Percentiles rank a stretch among this genome's conserved stretches.
Conservation (phyloP, 179 eudicot genomes). For the Sideroxylon spinosum region DNA sequence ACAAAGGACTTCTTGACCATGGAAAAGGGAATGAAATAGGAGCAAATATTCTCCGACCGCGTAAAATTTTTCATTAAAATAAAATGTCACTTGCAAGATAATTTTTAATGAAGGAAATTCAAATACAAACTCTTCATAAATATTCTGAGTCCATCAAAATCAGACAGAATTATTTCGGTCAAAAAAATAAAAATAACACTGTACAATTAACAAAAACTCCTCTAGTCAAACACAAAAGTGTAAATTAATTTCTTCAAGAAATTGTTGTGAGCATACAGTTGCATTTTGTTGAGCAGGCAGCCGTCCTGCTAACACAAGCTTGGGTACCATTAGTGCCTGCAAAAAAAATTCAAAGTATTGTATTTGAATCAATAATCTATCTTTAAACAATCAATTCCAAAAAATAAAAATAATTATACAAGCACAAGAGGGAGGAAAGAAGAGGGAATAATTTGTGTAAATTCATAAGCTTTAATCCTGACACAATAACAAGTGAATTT, state of each 20-base stretch:
- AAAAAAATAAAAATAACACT: neutral
- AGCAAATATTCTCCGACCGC: neutral
- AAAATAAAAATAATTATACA: neutral
- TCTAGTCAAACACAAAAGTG: neutral
- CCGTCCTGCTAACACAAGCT: constrained; percentile 92
- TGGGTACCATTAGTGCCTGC: constrained; percentile 90
- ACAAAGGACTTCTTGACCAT: neutral
- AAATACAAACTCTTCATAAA: neutral
- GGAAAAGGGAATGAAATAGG: neutral
- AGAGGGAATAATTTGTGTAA: constrained; percentile 9
- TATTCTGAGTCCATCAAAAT: neutral
- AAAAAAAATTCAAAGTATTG: constrained; percentile 15
- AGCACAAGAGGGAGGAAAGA: neutral
- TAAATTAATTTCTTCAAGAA: neutral
- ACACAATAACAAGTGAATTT: neutral
- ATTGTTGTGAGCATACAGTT: constrained; percentile 48
- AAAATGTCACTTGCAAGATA: neutral
- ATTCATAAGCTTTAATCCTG: neutral
- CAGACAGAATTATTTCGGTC: neutral
- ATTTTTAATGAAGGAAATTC: neutral
- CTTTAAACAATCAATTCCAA: neutral
- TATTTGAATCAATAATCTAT: constrained; percentile 12
- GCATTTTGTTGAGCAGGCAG: constrained; percentile 99
- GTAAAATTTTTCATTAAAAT: neutral
- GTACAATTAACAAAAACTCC: neutral